phyloP scores from a whole-genome alignment of 2,329 filamentous ascomycete genomes.

The Immersiporthe knoxdaviesiana region DNA sequence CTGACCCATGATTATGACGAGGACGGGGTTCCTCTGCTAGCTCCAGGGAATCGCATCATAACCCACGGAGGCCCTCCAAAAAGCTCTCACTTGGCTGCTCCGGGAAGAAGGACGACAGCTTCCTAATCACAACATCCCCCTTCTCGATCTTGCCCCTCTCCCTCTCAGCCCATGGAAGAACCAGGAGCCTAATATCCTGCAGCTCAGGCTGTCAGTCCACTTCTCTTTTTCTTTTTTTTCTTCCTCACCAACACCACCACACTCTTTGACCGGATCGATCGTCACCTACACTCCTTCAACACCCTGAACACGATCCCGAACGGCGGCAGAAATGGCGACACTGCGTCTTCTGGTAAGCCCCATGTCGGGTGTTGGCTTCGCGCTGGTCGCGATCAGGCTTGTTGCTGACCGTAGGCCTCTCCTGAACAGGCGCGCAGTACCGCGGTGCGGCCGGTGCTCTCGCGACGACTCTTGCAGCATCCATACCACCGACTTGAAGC shows the following conservation, averaged over 20 bases:
- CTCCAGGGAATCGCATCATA: constrained; percentile 13
- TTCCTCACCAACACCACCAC: constrained; percentile 13
- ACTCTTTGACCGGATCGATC: constrained; percentile 18
- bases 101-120: constrained; percentile 10
- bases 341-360: constrained; percentile 30
- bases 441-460: constrained; percentile 23
- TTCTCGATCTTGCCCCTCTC: background rate
- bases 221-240: background rate
- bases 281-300: background rate
- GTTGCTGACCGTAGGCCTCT: constrained; percentile 20
- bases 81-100: constrained; percentile 19
- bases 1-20: constrained; percentile 25
- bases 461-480: constrained; percentile 15
- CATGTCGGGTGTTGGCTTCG: background rate
- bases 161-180: constrained; percentile 22
- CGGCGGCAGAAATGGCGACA: constrained; percentile 29
- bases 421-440: constrained; percentile 21
- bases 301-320: constrained; percentile 1
- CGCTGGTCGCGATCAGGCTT: background rate
- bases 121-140: constrained; percentile 7
- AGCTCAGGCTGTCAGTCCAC: constrained; percentile 26
- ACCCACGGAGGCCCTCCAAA: background rate
- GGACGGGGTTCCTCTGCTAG: constrained; percentile 17
- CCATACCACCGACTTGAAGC: constrained; percentile 25
- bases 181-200: constrained; percentile 22